phyloP scores from a whole-genome alignment of 2,329 filamentous ascomycete genomes.

The Epichloe amarillans region DNA sequence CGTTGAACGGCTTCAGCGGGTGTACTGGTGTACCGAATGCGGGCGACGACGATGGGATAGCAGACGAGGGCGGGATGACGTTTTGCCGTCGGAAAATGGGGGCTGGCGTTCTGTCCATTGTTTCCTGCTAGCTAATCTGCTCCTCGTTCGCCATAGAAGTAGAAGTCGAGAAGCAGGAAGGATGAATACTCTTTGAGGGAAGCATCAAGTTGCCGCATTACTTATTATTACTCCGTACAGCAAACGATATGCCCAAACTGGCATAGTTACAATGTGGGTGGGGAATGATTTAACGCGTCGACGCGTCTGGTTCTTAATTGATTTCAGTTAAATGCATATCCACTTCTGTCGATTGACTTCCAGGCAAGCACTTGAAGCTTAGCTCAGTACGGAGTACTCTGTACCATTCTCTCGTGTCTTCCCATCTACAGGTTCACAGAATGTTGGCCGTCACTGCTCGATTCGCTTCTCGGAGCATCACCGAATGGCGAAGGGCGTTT shows the following conservation, averaged over 20 bases:
- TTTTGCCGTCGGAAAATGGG: constrained; percentile 24
- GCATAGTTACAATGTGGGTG: not conserved
- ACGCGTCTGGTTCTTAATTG: constrained; percentile 24
- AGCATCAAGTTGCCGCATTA: not conserved
- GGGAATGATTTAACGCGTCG: constrained; percentile 17
- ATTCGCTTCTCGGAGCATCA: constrained; percentile 10
- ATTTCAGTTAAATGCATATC: constrained; percentile 18
- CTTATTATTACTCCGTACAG: no score
- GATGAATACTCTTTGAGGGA: not conserved
- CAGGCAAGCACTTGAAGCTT: not conserved
- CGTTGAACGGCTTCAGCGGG: constrained; percentile 53
- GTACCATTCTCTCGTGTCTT: not conserved
- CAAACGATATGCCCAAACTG: not conserved
- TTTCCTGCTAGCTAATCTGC: not conserved
- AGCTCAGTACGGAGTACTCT: no score
- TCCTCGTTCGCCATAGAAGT: not conserved
- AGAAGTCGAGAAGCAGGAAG: not conserved
- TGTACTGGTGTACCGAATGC: constrained; percentile 80
- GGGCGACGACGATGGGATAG: constrained; percentile 76
- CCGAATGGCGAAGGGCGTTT: constrained; percentile 19
- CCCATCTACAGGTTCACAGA: not conserved
- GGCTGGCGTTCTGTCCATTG: constrained; percentile 27
- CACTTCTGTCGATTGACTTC: not conserved
- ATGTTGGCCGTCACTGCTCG: constrained; percentile 18
- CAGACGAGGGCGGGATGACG: constrained; percentile 31